Percentiles rank a stretch among this genome's conserved stretches.
These are phyloP conservation scores for Eremothecium cymbalariae DNA, from an alignment of 1,139 yeast species.

Conservation along the genomic window DNA sequence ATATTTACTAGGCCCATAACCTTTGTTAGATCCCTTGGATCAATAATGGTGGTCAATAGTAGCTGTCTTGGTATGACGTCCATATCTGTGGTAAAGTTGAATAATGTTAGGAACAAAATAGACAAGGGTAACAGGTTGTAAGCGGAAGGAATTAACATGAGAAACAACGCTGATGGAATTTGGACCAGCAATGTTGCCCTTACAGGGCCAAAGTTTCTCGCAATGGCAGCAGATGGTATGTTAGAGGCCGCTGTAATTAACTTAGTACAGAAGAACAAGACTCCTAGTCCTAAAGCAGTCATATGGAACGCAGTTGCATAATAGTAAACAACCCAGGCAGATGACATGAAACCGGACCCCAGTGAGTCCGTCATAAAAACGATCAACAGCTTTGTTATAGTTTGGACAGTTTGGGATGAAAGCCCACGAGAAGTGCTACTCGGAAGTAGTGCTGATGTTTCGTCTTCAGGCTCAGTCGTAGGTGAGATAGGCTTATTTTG, in stretches of 20 bases:
- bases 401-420: constrained; percentile 26
- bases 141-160: constrained; percentile 46
- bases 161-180: constrained; percentile 65
- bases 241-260: constrained; percentile 54
- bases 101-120: constrained; percentile 25
- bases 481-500: constrained; percentile 9
- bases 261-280: constrained; percentile 54
- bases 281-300: constrained; percentile 35
- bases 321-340: constrained; percentile 82
- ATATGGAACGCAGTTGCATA: constrained; percentile 36
- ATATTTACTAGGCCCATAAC: constrained; percentile 83
- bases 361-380: constrained; percentile 69
- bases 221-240: constrained; percentile 54
- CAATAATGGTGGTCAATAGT: constrained; percentile 59
- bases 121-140: constrained; percentile 23
- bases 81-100: constrained; percentile 52
- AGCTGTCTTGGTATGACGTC: constrained; percentile 90
- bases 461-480: constrained; percentile 17
- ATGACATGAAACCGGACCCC: constrained; percentile 82
- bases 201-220: constrained; percentile 67
- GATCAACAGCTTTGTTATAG: constrained; percentile 36
- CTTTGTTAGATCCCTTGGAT: constrained; percentile 54
- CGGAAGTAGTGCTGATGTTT: constrained; percentile 22
- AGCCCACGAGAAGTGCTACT: constrained; percentile 10
- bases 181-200: constrained; percentile 70